A percentile compares a stretch with the other conserved stretches of the same genome.
Evolutionary conservation across 2,329 filamentous ascomycete species (phyloP).

Genomic region (Pestalotiopsis sp.): DNA sequence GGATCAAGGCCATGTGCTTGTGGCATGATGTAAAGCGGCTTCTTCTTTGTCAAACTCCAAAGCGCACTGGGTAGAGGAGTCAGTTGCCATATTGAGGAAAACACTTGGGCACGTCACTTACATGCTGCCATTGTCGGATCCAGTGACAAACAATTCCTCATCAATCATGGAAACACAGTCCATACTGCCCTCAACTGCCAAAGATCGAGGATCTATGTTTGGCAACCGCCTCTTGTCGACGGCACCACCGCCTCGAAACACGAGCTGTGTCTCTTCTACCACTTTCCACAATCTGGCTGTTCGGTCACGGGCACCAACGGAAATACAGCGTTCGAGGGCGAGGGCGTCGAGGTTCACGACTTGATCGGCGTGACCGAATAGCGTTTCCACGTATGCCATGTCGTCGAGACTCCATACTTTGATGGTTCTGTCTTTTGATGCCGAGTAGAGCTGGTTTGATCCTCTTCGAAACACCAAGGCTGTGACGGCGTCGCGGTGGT

Average conservation of each 20-base stretch:
- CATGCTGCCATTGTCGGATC: constrained; percentile 86
- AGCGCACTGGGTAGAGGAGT: constrained; percentile 6
- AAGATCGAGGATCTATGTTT: constrained; percentile 50
- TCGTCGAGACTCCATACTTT: constrained; percentile 95
- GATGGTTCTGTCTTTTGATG: constrained; percentile 87
- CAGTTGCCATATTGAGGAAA: constrained; percentile 57
- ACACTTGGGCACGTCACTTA: background rate
- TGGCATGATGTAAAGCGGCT: constrained; percentile 79
- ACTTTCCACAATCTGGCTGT: constrained; percentile 96
- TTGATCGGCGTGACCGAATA: constrained; percentile 94
- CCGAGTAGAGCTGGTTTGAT: constrained; percentile 90
- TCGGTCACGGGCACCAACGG: constrained; percentile 86
- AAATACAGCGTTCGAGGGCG: constrained; percentile 85
- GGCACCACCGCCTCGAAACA: constrained; percentile 78
- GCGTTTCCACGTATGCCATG: constrained; percentile 83
- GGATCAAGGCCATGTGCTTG: constrained; percentile 86
- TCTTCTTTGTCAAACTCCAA: constrained; percentile 90
- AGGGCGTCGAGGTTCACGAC: constrained; percentile 84
- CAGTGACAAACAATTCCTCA: constrained; percentile 87
- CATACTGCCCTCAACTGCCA: constrained; percentile 80
- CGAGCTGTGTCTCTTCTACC: constrained; percentile 90
- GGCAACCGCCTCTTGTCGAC: constrained; percentile 54
- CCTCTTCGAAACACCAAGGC: constrained; percentile 83
- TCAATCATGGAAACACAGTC: constrained; percentile 91
- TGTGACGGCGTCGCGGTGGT: constrained; percentile 87